These are phyloP conservation scores for Colletotrichum sp. DNA, from an alignment of 2,329 filamentous ascomycete species.

Conservation along the genomic window DNA sequence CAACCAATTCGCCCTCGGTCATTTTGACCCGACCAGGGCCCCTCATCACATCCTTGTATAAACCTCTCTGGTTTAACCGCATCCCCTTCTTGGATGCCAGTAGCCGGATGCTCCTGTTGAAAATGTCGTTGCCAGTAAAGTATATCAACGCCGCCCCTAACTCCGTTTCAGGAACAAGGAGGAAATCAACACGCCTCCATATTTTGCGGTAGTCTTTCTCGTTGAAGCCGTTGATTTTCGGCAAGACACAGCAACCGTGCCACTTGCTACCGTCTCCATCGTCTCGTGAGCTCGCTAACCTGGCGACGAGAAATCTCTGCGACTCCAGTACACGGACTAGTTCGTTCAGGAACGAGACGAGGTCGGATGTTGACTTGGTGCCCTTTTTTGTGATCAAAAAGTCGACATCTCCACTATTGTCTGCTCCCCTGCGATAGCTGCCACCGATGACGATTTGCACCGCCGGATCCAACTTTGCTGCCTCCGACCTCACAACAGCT, in stretches of 20 bases:
- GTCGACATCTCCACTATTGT: slow-evolving; percentile 82
- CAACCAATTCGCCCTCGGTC: slow-evolving; percentile 72
- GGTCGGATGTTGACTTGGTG: slow-evolving; percentile 56
- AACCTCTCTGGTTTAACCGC: slow-evolving; percentile 82
- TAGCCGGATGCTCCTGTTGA: slow-evolving; percentile 85
- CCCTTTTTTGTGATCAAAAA: slow-evolving; percentile 77
- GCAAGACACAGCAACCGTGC: slow-evolving; percentile 84
- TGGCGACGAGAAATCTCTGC: slow-evolving; percentile 70
- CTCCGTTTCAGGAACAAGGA: slow-evolving; percentile 81
- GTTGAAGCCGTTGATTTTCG: slow-evolving; percentile 41
- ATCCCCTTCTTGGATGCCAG: slow-evolving; percentile 82
- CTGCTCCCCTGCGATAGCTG: slow-evolving; percentile 82
- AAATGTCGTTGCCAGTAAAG: slow-evolving; percentile 94
- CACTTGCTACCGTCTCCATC: slow-evolving; percentile 73
- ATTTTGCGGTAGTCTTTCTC: slow-evolving; percentile 41
- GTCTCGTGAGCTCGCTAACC: slow-evolving; percentile 64
- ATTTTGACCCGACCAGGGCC: slow-evolving; percentile 62
- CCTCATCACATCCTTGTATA: slow-evolving; percentile 75
- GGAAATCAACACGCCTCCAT: slow-evolving; percentile 85
- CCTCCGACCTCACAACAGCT: slow-evolving; percentile 63
- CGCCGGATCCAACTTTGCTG: slow-evolving; percentile 63
- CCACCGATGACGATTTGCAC: slow-evolving; percentile 80
- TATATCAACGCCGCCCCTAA: slow-evolving; percentile 89
- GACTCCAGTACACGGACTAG: slow-evolving; percentile 68
- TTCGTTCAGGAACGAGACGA: slow-evolving; percentile 65